These are phyloP conservation scores for Salix purpurea DNA, from an alignment of 345 rosid genomes.

Conservation along the genomic window DNA sequence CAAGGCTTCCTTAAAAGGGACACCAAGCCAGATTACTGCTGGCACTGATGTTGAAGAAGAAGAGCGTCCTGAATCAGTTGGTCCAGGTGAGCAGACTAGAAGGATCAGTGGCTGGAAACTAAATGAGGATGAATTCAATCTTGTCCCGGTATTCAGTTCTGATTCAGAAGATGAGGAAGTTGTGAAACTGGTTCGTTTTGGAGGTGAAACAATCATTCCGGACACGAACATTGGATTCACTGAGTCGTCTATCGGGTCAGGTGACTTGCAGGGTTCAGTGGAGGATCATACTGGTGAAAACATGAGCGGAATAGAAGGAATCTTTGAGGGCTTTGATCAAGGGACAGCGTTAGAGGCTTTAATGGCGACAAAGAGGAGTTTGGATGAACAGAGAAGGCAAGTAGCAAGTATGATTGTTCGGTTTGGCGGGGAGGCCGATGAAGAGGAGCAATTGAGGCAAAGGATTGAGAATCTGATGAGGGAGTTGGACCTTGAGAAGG, in stretches of 20 bases:
- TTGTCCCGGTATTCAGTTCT: constrained; percentile 63
- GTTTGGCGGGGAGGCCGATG: constrained; percentile 47
- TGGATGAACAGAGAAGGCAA: constrained; percentile 61
- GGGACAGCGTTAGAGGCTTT: constrained; percentile 42
- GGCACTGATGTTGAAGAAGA: constrained; percentile 2
- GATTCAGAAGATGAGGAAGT: constrained; percentile 17
- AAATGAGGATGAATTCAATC: constrained; percentile 58
- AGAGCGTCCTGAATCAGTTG: neutral
- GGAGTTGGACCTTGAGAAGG: constrained; percentile 50
- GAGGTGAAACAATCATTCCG: constrained; percentile 25
- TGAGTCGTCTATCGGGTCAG: neutral
- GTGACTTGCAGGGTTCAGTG: neutral
- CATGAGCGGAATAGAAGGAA: neutral
- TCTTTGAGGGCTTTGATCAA: constrained; percentile 18
- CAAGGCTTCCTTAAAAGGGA: constrained; percentile 11
- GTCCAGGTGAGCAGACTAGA: constrained; percentile 39
- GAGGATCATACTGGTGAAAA: neutral
- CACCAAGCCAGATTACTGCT: constrained; percentile 1
- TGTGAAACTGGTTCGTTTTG: constrained; percentile 28
- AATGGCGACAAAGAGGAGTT: constrained; percentile 45
- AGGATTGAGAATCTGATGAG: constrained; percentile 40
- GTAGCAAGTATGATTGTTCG: constrained; percentile 43
- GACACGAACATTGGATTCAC: constrained; percentile 3
- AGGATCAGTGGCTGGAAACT: constrained; percentile 96
- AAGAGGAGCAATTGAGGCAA: constrained; percentile 12